These are phyloP conservation scores for Fusarium domesticum DNA, from an alignment of 2,329 filamentous ascomycete genomes.

Conservation along the genomic window DNA sequence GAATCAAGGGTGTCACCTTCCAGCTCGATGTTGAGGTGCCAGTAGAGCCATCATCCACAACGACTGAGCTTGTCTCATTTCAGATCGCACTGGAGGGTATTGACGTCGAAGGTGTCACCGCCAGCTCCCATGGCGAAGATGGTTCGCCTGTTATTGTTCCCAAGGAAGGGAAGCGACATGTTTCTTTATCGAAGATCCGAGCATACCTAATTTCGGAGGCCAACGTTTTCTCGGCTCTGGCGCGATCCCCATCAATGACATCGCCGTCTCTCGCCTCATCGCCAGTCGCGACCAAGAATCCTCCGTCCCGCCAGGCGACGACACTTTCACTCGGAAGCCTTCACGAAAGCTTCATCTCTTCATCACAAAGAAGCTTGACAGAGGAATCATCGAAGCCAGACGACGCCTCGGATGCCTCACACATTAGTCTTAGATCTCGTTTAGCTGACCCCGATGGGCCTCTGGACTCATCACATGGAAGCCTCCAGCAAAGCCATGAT, in stretches of 20 bases:
- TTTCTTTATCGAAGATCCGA: slow-evolving; percentile 61
- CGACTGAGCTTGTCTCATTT: slow-evolving; percentile 57
- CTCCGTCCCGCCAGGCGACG: slow-evolving; percentile 34
- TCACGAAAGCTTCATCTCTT: slow-evolving; percentile 24
- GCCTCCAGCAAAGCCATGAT: slow-evolving; percentile 1
- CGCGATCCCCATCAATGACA: slow-evolving; percentile 53
- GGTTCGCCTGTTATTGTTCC: slow-evolving; percentile 39
- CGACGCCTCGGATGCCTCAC: slow-evolving; percentile 5
- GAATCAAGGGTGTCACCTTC: slow-evolving; percentile 62
- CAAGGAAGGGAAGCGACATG: slow-evolving; percentile 63
- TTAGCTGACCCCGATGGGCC: slow-evolving; percentile 13
- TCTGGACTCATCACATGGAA: slow-evolving; percentile 18
- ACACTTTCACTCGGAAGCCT: slow-evolving; percentile 29
- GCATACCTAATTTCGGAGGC: slow-evolving; percentile 66
- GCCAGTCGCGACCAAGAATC: slow-evolving; percentile 44
- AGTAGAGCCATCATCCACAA: slow-evolving; percentile 44
- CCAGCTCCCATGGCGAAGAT: slow-evolving; percentile 31
- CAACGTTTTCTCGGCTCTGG: slow-evolving; percentile 60
- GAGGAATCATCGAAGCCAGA: slow-evolving; percentile 15
- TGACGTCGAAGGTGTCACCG: slow-evolving; percentile 64
- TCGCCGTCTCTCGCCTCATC: slow-evolving; percentile 47
- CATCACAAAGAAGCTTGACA: slow-evolving; percentile 27
- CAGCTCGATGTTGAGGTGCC: slow-evolving; percentile 62
- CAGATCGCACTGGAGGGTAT: slow-evolving; percentile 63
- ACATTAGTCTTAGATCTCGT: slow-evolving; percentile 4